Evolutionary conservation across 495 filamentous ascomycete genomes (phyloP).

Genomic region (Penicillium goetzii): DNA sequence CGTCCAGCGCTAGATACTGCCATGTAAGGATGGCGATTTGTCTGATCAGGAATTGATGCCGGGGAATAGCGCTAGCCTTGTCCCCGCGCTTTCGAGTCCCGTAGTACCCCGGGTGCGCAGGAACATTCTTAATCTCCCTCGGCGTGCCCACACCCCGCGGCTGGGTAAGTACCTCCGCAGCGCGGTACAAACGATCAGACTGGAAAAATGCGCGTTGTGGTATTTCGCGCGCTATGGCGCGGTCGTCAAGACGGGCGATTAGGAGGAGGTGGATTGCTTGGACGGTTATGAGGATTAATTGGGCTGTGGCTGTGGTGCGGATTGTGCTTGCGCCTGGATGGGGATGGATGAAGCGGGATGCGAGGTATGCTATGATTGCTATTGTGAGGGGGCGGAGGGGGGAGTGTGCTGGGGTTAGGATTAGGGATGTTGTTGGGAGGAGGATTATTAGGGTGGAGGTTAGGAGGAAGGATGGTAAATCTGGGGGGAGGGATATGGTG

Average conservation of each 20-base stretch:
- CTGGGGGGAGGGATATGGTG: background rate
- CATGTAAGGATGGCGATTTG: constrained; percentile 24
- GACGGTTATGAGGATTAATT: constrained; percentile 3
- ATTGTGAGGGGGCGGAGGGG: constrained; percentile 21
- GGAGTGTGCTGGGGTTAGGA: constrained; percentile 16
- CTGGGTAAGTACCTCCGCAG: background rate
- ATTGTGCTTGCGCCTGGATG: background rate
- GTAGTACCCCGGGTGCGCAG: constrained; percentile 23
- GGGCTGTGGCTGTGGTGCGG: background rate
- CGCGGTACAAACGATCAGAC: constrained; percentile 4
- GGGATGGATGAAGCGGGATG: background rate
- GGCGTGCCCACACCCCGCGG: constrained; percentile 19
- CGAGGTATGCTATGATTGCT: constrained; percentile 19
- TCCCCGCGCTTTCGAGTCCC: background rate
- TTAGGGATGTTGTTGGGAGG: constrained; percentile 15
- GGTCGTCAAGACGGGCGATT: constrained; percentile 22
- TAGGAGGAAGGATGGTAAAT: constrained; percentile 8
- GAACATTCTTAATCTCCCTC: constrained; percentile 26
- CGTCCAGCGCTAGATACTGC: constrained; percentile 26
- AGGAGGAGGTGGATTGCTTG: constrained; percentile 19
- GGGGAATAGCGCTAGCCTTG: background rate
- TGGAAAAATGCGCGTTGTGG: constrained; percentile 3
- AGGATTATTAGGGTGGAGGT: constrained; percentile 8
- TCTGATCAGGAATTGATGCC: constrained; percentile 19
- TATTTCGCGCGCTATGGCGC: constrained; percentile 15